Evolutionary conservation across 192 early-diverging fungal species (phyloP), one percentile per base, ranked within the genome.

Genomic region (Diversispora epigaea): DNA sequence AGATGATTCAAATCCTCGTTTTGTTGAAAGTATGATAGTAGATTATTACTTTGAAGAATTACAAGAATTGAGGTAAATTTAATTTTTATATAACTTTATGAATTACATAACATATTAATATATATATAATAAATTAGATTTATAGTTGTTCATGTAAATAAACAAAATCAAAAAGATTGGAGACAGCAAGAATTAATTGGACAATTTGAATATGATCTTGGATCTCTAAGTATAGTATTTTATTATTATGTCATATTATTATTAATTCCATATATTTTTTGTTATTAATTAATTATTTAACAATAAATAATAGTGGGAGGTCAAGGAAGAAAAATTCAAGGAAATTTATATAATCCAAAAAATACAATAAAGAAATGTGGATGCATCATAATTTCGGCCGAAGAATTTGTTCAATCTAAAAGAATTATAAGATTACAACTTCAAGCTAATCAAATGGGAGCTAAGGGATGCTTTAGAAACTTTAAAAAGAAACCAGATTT

Each of bases 1-100:
- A 65, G 78, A 87, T 61, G 78, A 66, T 41, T 61, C 85, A 54
- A 84, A 85, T 68, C 86, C 86, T 22, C 69, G 67, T 25, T 87
- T 86, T 73, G 67, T 84, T 4, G 81, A 66, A 41, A 62, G 68
- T 3, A 64, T 86, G 8, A 10, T 75, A 8, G 41, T 86, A 4
- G 81, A 87, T 67, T 87, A 80, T 61, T 73, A 62, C 1, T 87
- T 87, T 75, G 85, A 32, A 32, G 25, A 32, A 32, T 32, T 32
- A 32, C 25, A 32, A 32, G 25, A 32, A 32, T 32, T 32, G 7
- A 80, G 70, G 72, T 79, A 77, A 68, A 32, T 32, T 32, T 32
- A 32, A 32, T 32, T 46, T 12, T 40, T 68, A 14, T 63, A 7
- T 43, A 12, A 40, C 32, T 11, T 1, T 32, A 22, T 1, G 47